phyloP scores from a whole-genome alignment of 1,139 yeast species.

The Hyphopichia buzzinii region DNA sequence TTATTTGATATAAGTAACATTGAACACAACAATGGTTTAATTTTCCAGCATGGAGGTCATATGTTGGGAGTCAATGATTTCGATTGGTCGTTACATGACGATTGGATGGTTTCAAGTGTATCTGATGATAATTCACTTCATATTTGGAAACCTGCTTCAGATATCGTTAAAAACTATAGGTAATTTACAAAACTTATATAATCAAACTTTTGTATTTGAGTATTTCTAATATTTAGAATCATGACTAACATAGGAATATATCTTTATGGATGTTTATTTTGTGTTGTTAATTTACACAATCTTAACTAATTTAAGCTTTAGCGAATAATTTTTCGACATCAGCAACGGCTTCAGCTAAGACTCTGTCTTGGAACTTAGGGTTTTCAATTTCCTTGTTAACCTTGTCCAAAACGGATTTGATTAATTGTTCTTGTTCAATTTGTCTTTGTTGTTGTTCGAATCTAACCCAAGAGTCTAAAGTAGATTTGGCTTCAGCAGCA shows the following conservation, averaged over 20 bases:
- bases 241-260: slow-evolving; percentile 7
- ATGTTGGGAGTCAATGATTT: slow-evolving; percentile 83
- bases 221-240: slow-evolving; percentile 7
- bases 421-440: slow-evolving; percentile 90
- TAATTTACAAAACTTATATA: too few relatives aligned
- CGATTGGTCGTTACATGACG: slow-evolving; percentile 80
- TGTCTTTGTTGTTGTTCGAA: slow-evolving; percentile 96
- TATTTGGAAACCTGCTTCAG: slow-evolving; percentile 67
- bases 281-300: not conserved
- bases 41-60: slow-evolving; percentile 88
- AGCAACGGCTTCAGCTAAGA: slow-evolving; percentile 84
- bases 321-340: slow-evolving; percentile 86
- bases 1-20: slow-evolving; percentile 58
- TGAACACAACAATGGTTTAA: slow-evolving; percentile 31
- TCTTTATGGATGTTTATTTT: too few relatives aligned
- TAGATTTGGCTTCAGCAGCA: slow-evolving; percentile 88
- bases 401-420: slow-evolving; percentile 82
- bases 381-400: slow-evolving; percentile 81
- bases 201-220: not conserved
- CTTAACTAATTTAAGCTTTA: slow-evolving; percentile 28
- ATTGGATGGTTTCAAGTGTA: slow-evolving; percentile 79
- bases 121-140: slow-evolving; percentile 89
- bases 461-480: slow-evolving; percentile 98
- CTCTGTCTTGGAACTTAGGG: slow-evolving; percentile 92
- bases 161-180: slow-evolving; percentile 11